Conservation (phyloP, 208 protist species). For the Trichomonas tenax region DNA sequence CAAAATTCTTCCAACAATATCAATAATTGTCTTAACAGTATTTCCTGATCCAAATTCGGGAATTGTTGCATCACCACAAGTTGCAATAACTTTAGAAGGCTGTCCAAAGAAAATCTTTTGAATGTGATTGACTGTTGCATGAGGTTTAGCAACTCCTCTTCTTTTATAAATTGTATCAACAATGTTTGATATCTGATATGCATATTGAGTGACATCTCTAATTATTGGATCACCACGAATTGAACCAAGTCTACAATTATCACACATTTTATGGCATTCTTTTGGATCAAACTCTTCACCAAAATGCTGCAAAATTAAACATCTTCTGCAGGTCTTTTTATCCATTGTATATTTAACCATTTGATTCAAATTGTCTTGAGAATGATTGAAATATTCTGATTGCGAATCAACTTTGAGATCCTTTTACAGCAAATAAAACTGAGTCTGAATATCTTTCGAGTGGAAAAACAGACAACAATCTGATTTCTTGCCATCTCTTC, state of each 20-base stretch:
- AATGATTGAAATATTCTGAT: not conserved
- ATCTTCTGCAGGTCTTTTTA: not conserved
- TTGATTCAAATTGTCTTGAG: not conserved
- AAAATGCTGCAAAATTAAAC: not conserved
- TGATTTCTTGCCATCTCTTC: conserved; percentile 62
- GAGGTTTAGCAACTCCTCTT: not conserved
- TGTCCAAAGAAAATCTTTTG: not conserved
- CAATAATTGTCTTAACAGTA: not conserved
- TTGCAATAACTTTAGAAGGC: not conserved
- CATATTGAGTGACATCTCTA: not conserved
- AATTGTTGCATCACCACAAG: not conserved
- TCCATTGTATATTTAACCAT: not conserved
- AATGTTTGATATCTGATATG: not conserved
- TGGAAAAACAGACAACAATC: conserved; percentile 43
- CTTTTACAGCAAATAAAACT: not conserved
- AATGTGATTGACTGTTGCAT: not conserved
- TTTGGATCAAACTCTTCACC: not conserved
- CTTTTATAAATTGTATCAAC: not conserved
- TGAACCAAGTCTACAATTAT: not conserved
- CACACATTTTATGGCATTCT: conserved; percentile 15
- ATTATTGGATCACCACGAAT: not conserved
- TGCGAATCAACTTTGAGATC: not conserved
- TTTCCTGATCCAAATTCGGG: not conserved
- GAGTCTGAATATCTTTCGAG: not conserved
- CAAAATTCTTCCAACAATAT: not conserved